Evolutionary conservation across 2,329 filamentous ascomycete species (phyloP).

Genomic region (Penicillium sp.): DNA sequence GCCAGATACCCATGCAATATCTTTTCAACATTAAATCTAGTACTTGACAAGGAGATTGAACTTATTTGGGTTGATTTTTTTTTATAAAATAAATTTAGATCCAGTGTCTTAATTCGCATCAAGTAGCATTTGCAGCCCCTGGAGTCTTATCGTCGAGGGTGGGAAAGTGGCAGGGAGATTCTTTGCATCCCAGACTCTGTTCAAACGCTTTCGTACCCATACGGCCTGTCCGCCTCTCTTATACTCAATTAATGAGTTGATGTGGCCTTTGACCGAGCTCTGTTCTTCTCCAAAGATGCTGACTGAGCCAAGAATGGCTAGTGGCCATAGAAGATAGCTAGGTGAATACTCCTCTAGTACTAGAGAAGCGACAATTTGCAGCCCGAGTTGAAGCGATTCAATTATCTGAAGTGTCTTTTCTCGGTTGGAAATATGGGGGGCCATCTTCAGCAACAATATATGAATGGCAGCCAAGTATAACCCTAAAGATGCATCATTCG

Average conservation of each 20-base stretch:
- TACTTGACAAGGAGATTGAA: too few species aligned
- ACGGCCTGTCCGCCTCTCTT: conserved; percentile 7
- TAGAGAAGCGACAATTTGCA: background rate
- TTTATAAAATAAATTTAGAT: too few species aligned
- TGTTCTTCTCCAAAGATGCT: background rate
- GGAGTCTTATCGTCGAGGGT: background rate
- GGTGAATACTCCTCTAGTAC: conserved; percentile 1
- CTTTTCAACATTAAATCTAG: too few species aligned
- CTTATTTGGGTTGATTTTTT: too few species aligned
- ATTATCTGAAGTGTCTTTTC: background rate
- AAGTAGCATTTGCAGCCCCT: background rate
- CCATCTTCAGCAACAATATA: conserved; percentile 11
- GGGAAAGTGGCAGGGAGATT: background rate
- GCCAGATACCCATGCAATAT: too few species aligned
- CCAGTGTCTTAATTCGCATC: background rate
- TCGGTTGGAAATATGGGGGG: background rate
- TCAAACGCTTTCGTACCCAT: conserved; percentile 6
- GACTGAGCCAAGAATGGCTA: conserved; percentile 10
- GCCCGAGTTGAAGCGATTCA: background rate
- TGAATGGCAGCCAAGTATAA: conserved; percentile 6
- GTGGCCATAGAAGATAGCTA: conserved; percentile 13
- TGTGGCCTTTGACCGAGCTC: conserved; percentile 20
- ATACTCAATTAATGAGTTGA: conserved; percentile 47
- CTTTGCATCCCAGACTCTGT: background rate
- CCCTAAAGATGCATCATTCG: background rate